phyloP scores from a whole-genome alignment of 2,329 filamentous ascomycete species.

The Cladophialophora psammophila region DNA sequence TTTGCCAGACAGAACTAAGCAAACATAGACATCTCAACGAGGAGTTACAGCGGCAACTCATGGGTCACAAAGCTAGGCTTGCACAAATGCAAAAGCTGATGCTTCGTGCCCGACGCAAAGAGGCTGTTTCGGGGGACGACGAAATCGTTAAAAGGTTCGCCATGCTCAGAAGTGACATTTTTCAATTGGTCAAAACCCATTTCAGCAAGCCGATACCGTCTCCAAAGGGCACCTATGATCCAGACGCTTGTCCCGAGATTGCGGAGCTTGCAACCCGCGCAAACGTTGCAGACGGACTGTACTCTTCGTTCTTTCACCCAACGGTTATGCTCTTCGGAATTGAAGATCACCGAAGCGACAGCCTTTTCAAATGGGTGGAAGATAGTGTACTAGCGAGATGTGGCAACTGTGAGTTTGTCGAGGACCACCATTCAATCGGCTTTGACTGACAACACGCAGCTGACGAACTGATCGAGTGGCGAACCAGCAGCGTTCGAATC shows the following conservation, averaged over 20 bases:
- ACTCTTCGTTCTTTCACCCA: too few relatives aligned
- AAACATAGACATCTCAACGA: background rate
- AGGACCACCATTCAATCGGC: too few relatives aligned
- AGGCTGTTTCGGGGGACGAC: background rate
- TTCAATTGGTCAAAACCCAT: background rate
- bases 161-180: slow-evolving; percentile 4
- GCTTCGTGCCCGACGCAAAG: background rate
- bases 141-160: background rate
- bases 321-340: background rate
- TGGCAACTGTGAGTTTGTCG: too few relatives aligned
- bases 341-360: background rate
- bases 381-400: too few relatives aligned
- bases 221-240: too few relatives aligned
- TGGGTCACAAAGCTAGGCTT: background rate
- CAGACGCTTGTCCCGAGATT: too few relatives aligned
- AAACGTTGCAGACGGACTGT: too few relatives aligned
- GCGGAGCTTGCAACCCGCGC: too few relatives aligned
- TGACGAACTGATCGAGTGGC: background rate
- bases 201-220: background rate
- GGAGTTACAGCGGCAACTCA: background rate
- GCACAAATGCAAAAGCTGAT: background rate
- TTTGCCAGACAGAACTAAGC: too few relatives aligned
- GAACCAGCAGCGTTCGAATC: background rate
- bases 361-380: too few relatives aligned
- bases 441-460: background rate